A percentile compares a stretch with the other conserved stretches of the same genome.
These are phyloP conservation scores for Eimeria sp. DNA, from an alignment of 169 alveolate genomes.

Conservation along the genomic window DNA sequence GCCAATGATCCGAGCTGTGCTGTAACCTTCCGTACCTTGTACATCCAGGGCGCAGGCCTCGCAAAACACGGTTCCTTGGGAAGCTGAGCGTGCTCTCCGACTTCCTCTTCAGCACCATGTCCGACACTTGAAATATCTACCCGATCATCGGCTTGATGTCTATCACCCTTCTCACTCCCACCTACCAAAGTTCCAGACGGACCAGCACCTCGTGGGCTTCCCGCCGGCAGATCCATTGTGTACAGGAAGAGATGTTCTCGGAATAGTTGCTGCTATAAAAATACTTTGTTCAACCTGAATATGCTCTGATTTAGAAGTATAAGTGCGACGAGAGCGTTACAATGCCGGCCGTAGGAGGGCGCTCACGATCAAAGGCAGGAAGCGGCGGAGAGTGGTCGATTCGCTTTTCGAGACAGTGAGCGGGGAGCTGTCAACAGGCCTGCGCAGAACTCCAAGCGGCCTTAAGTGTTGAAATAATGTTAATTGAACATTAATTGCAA, in stretches of 20 bases:
- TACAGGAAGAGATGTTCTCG: background rate
- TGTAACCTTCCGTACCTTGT: background rate
- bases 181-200: background rate
- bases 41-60: background rate
- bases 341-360: background rate
- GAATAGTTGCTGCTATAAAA: background rate
- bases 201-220: background rate
- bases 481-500: background rate
- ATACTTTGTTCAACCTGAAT: background rate
- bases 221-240: background rate
- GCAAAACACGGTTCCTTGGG: slow-evolving; percentile 61
- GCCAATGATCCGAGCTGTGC: background rate
- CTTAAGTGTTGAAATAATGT: background rate
- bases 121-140: background rate
- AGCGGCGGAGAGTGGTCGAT: slow-evolving; percentile 34
- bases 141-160: background rate
- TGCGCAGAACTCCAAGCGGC: background rate
- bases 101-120: background rate
- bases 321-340: background rate
- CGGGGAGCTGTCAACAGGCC: background rate
- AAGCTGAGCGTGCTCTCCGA: slow-evolving; percentile 11
- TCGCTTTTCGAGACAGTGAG: slow-evolving; percentile 19
- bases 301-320: background rate
- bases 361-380: background rate
- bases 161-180: background rate